Evolutionary conservation across 441 rosid species (phyloP), one percentile per base, ranked within the genome.

Genomic region (Populus tomentosa): DNA sequence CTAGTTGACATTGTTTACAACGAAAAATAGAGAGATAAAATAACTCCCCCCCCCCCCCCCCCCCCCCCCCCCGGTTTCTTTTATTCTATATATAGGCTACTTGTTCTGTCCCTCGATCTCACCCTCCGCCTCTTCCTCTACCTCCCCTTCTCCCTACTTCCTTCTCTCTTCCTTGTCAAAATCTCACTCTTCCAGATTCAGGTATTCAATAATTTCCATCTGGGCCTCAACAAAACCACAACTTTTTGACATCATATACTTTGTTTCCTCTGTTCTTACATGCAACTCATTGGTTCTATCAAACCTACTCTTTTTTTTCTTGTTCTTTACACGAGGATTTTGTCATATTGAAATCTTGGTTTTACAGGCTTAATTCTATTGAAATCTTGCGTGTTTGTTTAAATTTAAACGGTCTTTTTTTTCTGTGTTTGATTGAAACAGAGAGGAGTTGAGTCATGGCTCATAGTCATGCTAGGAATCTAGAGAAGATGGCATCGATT

Each of bases 401-500:
- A 6, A 14, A 30, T 62, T 33, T 30, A 53, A n/a, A 35, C 1
- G 23, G 46, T 14, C 75, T 26, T 26, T 33, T 71, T 6, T 33
- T 72, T 73, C 21, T 78, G 53, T 72, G 59, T 11, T 8, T 35
- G 40, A 40, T 13, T 16, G 24, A 10, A 70, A 35, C 79, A 84
- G 81, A 75, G 50, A 75, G 75, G 46, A 28, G 72, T 24, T 38
- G 59, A 33, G 40, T 64, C 28, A 90, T 90, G 98, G 86, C 90
- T 83, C 73, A 69, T 79, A 56, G 18, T 59, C 20, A 56, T 59
- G 21, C 63, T 59, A 85, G 89, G 82, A 95, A 90, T 79, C 2
- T 94, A 71, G 97, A 94, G 93, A 94, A 92, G 89, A 75, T 92
- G 92, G 92, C 97, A 68, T 94, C 99, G 9, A 96, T 96, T 32